Evolutionary conservation across 2,329 filamentous ascomycete species (phyloP).

Genomic region (Pestalotiopsis sp.): DNA sequence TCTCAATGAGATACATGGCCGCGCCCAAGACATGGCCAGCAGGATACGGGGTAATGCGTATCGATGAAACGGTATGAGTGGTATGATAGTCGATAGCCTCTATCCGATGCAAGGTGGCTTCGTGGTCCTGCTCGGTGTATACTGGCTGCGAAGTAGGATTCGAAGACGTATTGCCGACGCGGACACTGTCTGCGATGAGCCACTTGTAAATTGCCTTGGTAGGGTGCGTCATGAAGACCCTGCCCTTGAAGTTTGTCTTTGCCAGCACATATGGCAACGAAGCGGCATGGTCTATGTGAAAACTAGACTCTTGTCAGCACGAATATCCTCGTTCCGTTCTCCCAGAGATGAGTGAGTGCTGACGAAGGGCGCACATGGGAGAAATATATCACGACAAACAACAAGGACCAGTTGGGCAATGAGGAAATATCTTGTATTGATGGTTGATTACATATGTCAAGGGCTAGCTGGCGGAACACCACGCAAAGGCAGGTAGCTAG

Average conservation of each 20-base stretch:
- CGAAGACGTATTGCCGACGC: constrained; percentile 74
- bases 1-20: constrained; percentile 97
- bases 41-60: constrained; percentile 94
- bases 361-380: not conserved
- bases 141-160: constrained; percentile 70
- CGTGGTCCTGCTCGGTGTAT: constrained; percentile 93
- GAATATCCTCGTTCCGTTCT: not conserved
- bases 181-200: constrained; percentile 95
- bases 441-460: constrained; percentile 35
- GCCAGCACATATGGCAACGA: constrained; percentile 96
- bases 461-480: constrained; percentile 15
- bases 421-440: constrained; percentile 43
- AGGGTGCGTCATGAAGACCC: constrained; percentile 98
- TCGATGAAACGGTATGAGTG: constrained; percentile 94
- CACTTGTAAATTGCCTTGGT: constrained; percentile 99
- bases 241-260: constrained; percentile 95
- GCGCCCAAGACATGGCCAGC: constrained; percentile 97
- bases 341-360: not conserved
- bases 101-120: constrained; percentile 90
- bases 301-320: constrained; percentile 57
- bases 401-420: constrained; percentile 25
- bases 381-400: constrained; percentile 24
- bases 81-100: constrained; percentile 99
- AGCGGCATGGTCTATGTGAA: constrained; percentile 97
- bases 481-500: constrained; percentile 2